Evolutionary conservation across 139 green algal genomes (phyloP).

Genomic region (Tetraselmis chui): DNA sequence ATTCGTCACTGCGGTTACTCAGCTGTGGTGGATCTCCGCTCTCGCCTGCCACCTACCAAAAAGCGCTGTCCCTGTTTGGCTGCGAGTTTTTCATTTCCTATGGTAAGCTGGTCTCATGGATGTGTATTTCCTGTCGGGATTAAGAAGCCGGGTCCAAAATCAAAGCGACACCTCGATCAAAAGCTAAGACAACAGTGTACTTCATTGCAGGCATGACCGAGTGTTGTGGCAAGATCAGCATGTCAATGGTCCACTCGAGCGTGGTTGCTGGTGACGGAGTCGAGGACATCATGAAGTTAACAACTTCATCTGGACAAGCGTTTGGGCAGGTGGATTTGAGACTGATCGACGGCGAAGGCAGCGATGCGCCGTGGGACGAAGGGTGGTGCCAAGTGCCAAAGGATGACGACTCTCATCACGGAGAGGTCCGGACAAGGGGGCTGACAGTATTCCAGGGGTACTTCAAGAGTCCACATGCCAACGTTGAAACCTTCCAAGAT

Average conservation of each 20-base stretch:
- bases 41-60: conserved; percentile 40
- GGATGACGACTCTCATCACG: neutral
- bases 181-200: too few species aligned
- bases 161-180: too few species aligned
- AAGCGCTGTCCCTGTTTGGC: conserved; percentile 55
- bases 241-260: conserved; percentile 59
- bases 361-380: neutral
- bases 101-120: too few species aligned
- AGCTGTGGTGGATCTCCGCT: conserved; percentile 79
- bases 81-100: conserved; percentile 87
- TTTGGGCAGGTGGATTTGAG: neutral
- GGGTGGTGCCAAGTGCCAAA: neutral
- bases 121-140: too few species aligned
- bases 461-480: conserved; percentile 34
- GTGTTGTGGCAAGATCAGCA: conserved; percentile 90
- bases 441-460: conserved; percentile 74
- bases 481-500: conserved; percentile 36
- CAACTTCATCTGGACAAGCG: neutral
- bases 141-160: too few species aligned
- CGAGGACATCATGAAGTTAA: neutral
- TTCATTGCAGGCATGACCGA: conserved; percentile 82
- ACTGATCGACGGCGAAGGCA: neutral
- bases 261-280: neutral
- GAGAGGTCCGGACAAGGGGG: conserved; percentile 66
- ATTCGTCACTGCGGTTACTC: conserved; percentile 64